phyloP scores from a whole-genome alignment of 495 filamentous ascomycete genomes.

The Geopyxis carbonaria region DNA sequence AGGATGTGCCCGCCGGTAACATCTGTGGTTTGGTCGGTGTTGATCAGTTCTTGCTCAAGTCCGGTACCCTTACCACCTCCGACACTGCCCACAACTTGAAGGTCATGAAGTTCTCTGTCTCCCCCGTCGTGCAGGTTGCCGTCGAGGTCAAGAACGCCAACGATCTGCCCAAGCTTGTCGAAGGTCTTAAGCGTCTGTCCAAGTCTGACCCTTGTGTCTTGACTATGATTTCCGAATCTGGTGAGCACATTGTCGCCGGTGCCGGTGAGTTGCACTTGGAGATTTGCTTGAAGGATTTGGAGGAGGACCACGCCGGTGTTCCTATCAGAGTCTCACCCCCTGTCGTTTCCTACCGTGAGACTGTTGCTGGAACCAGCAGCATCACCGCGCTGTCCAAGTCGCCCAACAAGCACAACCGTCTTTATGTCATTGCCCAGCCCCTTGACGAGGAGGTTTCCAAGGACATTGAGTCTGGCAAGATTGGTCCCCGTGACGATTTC shows the following conservation, averaged over 20 bases:
- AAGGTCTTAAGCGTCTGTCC: conserved; percentile 99
- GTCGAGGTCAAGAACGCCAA: conserved; percentile 99
- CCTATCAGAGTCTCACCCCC: conserved; percentile 92
- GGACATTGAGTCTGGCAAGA: conserved; percentile 83
- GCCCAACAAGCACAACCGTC: conserved; percentile 99
- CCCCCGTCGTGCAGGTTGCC: conserved; percentile 93
- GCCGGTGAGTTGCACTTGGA: conserved; percentile 98
- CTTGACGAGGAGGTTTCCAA: conserved; percentile 77
- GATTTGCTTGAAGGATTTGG: conserved; percentile 99
- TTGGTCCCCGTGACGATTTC: conserved; percentile 94
- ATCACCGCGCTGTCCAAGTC: conserved; percentile 98
- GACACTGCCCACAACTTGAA: conserved; percentile 99
- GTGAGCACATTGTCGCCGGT: conserved; percentile 97
- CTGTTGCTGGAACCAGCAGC: conserved; percentile 60
- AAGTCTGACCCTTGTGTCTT: conserved; percentile 99
- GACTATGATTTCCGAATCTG: conserved; percentile 69
- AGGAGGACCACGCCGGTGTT: conserved; percentile 98
- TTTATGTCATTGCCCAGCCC: conserved; percentile 83
- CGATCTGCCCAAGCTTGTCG: conserved; percentile 98
- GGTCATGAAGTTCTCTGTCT: conserved; percentile 99
- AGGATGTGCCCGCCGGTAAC: conserved; percentile 98
- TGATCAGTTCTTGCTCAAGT: conserved; percentile 99
- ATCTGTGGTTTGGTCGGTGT: conserved; percentile 98
- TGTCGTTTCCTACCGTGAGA: conserved; percentile 96
- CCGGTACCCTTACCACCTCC: conserved; percentile 91